These are phyloP conservation scores for Penicillium turbatum DNA, from an alignment of 495 filamentous ascomycete genomes.

Conservation along the genomic window DNA sequence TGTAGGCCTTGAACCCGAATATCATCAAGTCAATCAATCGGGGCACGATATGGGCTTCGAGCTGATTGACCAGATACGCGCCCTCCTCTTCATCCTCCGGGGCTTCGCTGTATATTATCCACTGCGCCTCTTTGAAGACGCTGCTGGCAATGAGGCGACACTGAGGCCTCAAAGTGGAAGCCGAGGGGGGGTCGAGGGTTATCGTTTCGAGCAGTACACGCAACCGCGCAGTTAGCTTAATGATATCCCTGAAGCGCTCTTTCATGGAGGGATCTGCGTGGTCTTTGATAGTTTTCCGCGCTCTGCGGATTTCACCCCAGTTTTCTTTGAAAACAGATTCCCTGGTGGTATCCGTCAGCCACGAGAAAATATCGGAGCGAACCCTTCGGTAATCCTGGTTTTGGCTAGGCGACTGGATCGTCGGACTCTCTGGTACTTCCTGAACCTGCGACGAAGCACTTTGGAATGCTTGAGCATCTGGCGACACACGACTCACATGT, in stretches of 20 bases:
- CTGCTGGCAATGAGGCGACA: conserved; percentile 4
- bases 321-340: conserved; percentile 1
- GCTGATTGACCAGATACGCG: conserved; percentile 13
- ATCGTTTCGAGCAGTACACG: neutral
- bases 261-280: neutral
- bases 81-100: neutral
- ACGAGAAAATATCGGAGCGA: conserved; percentile 1
- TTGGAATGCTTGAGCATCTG: neutral
- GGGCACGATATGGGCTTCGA: conserved; percentile 24
- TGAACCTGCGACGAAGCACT: neutral
- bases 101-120: conserved; percentile 3
- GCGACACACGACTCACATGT: neutral
- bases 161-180: neutral
- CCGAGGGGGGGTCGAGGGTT: neutral
- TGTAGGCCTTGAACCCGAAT: conserved; percentile 22
- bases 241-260: neutral
- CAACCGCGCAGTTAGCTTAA: neutral
- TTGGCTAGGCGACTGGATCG: neutral
- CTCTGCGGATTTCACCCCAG: neutral
- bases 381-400: neutral
- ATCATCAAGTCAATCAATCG: conserved; percentile 18
- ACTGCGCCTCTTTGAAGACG: conserved; percentile 3
- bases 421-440: neutral
- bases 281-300: neutral
- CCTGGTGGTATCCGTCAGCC: neutral